Percentiles rank a stretch among this genome's conserved stretches.
Conservation (phyloP, 2,329 filamentous ascomycete genomes). For the Hypoxylon sp. region DNA sequence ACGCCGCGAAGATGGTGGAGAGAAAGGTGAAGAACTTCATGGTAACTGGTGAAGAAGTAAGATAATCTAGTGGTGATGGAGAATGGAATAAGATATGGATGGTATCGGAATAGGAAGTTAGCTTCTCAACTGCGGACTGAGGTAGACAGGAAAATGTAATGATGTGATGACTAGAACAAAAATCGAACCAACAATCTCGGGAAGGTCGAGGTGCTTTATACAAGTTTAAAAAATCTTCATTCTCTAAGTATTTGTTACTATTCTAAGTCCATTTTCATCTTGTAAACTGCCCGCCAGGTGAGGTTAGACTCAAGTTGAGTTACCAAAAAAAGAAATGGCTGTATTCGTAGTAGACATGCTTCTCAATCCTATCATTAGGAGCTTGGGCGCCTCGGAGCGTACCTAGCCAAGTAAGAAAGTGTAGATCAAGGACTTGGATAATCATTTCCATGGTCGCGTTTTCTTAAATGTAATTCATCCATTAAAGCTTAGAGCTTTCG, state of each 20-base stretch:
- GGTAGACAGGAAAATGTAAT: background rate
- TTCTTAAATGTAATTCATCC: too few relatives aligned
- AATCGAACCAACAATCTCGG: background rate
- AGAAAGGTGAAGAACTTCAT: slow-evolving; percentile 5
- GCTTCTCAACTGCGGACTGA: background rate
- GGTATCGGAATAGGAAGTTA: background rate
- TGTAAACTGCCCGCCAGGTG: too few relatives aligned
- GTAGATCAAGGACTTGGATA: too few relatives aligned
- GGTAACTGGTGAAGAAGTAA: background rate
- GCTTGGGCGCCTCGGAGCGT: background rate
- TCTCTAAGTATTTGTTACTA: background rate
- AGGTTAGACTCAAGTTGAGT: too few relatives aligned
- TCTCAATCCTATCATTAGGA: background rate
- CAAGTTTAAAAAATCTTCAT: background rate
- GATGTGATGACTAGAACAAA: background rate
- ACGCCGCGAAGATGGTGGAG: background rate
- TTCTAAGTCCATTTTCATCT: background rate
- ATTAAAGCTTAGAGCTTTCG: too few relatives aligned
- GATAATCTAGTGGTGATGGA: background rate
- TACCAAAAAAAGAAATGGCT: slow-evolving; percentile 1
- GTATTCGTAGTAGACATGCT: background rate
- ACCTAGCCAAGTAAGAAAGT: background rate
- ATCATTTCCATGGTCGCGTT: too few relatives aligned
- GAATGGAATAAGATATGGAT: background rate
- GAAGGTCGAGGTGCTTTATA: background rate